Base-by-base conservation (phyloP, 768 basidiomycete genomes). In the Postia placenta region DNA sequence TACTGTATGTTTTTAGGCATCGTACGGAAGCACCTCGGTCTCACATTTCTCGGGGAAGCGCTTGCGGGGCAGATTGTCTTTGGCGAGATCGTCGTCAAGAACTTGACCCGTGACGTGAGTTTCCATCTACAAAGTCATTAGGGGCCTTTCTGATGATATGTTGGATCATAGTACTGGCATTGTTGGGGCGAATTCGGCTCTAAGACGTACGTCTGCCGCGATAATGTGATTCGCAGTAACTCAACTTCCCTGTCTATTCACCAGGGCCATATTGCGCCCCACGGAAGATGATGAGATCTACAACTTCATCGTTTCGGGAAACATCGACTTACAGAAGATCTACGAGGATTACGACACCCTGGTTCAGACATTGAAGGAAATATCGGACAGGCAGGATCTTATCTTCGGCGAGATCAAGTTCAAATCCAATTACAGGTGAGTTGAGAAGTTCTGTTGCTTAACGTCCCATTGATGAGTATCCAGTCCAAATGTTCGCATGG, bases 401-500 rank as follows among this genome's bases (percentile, higher is more conserved):
- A 26, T 15, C 6, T 14, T 44, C 15, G 42, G 42, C 15, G 17
- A 39, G 11, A 39, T 39, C 12, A 39, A 14, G 7, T 39, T 14
- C 9, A 11, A 11, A 17, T 39, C 38, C 7, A 9, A 39, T 6
- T 39, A 39, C 17, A 22, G 9, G 38, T 39, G 20, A 14, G 38
- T 19, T 14, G 6, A 9, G 7, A 7, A 17, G 6, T 9, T 39
- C 20, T 14, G 9, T 9, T 39, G 19, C 20, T 9, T 9, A 11
- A 19, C 7, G 15, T 19, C 7, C 12, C 6, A 9, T 19, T 39
- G 17, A 39, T 11, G 7, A 22, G 20, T 19, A 39, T 50, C 25
- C 42, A 72, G 76, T 23, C 69, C 74, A 1, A 76, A 76, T 55
- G 68, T 77, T 23, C 66, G 78, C 9, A 74, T 77, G 73, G 71